A percentile compares a stretch with the other conserved stretches of the same genome.
These are phyloP conservation scores for Coniochaeta sp. DNA, from an alignment of 2,329 filamentous ascomycete species.

Conservation along the genomic window DNA sequence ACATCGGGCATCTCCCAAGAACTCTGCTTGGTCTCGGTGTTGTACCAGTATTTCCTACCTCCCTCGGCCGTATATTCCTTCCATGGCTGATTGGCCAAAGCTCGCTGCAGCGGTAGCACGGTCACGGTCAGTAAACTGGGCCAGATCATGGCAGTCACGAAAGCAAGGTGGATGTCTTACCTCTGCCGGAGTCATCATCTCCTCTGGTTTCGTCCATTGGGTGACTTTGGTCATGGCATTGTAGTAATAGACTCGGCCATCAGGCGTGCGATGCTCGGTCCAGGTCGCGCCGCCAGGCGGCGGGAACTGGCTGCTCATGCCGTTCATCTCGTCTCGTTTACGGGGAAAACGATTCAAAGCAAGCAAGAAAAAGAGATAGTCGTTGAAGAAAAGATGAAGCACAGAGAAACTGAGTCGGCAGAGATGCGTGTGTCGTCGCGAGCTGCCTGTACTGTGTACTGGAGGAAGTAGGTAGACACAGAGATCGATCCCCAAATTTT, in stretches of 20 bases:
- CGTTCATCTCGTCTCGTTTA: constrained; percentile 44
- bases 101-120: constrained; percentile 55
- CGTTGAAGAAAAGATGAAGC: background rate
- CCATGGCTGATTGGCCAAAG: constrained; percentile 78
- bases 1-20: constrained; percentile 89
- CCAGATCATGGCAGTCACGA: too few species aligned
- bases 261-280: constrained; percentile 73
- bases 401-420: background rate
- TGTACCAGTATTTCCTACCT: constrained; percentile 92
- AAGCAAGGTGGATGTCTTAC: constrained; percentile 33
- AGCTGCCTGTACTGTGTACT: too few species aligned
- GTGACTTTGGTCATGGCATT: constrained; percentile 80
- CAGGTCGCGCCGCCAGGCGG: constrained; percentile 41
- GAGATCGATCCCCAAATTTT: background rate
- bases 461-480: too few species aligned
- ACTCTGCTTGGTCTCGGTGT: constrained; percentile 84
- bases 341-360: background rate
- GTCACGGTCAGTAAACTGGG: background rate
- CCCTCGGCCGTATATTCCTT: constrained; percentile 84
- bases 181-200: constrained; percentile 77
- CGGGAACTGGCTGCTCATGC: constrained; percentile 33
- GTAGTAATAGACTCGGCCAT: constrained; percentile 87
- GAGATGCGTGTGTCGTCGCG: background rate
- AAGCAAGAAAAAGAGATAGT: background rate
- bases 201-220: constrained; percentile 90